Percentiles rank a stretch among this genome's conserved stretches.
phyloP scores from a whole-genome alignment of 176 grass and related monocot genomes.

The Carex myosuroides region DNA sequence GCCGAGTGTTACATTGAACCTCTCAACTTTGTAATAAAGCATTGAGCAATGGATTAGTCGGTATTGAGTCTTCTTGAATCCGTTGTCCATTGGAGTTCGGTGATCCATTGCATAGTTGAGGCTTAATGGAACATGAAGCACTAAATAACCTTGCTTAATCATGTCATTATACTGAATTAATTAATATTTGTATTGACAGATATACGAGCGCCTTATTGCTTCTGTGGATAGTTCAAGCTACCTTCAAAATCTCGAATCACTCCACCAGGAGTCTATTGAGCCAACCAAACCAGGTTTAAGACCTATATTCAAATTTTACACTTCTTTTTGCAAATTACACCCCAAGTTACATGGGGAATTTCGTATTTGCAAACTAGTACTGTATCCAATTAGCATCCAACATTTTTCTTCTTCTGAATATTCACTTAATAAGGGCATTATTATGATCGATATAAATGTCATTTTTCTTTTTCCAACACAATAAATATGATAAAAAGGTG shows the following conservation, averaged over 20 bases:
- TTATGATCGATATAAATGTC: not conserved
- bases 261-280: slow-evolving; percentile 27
- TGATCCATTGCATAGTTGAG: not conserved
- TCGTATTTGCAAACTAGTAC: not conserved
- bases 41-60: not conserved
- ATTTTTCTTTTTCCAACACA: not conserved
- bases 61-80: not conserved
- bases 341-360: not conserved
- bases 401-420: not conserved
- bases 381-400: not conserved
- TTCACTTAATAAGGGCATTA: not conserved
- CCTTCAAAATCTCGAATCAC: slow-evolving; percentile 52
- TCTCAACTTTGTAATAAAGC: not conserved
- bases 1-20: not conserved
- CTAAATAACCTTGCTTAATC: too few species aligned
- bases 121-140: not conserved
- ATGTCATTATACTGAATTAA: not conserved
- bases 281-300: not conserved
- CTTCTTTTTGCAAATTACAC: not conserved
- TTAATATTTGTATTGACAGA: slow-evolving; percentile 33
- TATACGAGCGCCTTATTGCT: slow-evolving; percentile 48
- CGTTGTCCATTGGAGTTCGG: not conserved
- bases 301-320: not conserved
- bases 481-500: not conserved
- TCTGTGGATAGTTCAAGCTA: slow-evolving; percentile 54